Evolutionary conservation across 768 basidiomycete species (phyloP).

Genomic region (Pulveroboletus sp.): DNA sequence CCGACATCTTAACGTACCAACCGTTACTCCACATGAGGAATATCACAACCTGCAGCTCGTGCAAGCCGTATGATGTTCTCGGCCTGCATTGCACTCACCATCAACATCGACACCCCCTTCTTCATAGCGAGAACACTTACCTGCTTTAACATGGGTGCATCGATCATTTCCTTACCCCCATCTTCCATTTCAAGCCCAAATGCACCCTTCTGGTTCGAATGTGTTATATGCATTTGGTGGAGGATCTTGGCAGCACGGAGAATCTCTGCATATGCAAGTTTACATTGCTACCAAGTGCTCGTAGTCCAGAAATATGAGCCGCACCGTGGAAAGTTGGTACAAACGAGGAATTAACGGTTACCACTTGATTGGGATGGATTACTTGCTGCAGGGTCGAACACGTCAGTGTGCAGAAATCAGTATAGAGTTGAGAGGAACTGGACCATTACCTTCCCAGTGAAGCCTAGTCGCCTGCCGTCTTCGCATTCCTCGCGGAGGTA

Average conservation of each 20-base stretch:
- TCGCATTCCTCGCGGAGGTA: slow-evolving; percentile 68
- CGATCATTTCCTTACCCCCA: slow-evolving; percentile 74
- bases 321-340: slow-evolving; percentile 68
- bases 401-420: neutral
- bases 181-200: slow-evolving; percentile 61
- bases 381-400: slow-evolving; percentile 62
- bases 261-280: slow-evolving; percentile 50
- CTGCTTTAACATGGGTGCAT: slow-evolving; percentile 88
- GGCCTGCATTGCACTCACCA: slow-evolving; percentile 32
- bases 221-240: slow-evolving; percentile 55
- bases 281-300: neutral
- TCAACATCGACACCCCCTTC: neutral
- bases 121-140: neutral
- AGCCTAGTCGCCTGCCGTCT: slow-evolving; percentile 80
- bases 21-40: slow-evolving; percentile 39
- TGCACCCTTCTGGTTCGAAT: slow-evolving; percentile 55
- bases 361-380: slow-evolving; percentile 85
- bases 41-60: slow-evolving; percentile 47
- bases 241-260: slow-evolving; percentile 70
- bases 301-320: slow-evolving; percentile 1
- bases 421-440: neutral
- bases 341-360: slow-evolving; percentile 71
- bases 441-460: slow-evolving; percentile 74
- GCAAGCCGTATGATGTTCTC: slow-evolving; percentile 51
- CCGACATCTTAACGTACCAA: neutral